Conservation (phyloP, 2,329 filamentous ascomycete genomes). For the Penicillium brevicompactum region DNA sequence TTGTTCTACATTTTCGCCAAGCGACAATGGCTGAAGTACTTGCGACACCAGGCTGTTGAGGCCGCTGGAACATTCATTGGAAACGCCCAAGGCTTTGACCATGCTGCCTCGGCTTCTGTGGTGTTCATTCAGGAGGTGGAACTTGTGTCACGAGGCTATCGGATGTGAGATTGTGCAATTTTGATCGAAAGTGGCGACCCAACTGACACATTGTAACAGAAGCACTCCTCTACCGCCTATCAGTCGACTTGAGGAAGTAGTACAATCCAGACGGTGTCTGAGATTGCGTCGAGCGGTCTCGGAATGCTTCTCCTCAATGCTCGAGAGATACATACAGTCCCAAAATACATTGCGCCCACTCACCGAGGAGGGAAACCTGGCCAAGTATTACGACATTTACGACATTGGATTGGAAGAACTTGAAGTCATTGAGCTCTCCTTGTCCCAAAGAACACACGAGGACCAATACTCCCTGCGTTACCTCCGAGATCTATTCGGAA, state of each 20-base stretch:
- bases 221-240: slow-evolving; percentile 90
- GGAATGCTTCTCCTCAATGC: slow-evolving; percentile 67
- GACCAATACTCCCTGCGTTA: slow-evolving; percentile 76
- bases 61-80: slow-evolving; percentile 70
- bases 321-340: slow-evolving; percentile 72
- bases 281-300: slow-evolving; percentile 77
- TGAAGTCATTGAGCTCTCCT: slow-evolving; percentile 67
- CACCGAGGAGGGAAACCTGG: slow-evolving; percentile 77
- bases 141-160: slow-evolving; percentile 85
- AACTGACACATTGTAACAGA: slow-evolving; percentile 50
- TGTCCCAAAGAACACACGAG: slow-evolving; percentile 68
- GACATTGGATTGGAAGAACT: slow-evolving; percentile 75
- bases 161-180: slow-evolving; percentile 61
- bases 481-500: slow-evolving; percentile 78
- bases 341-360: slow-evolving; percentile 70
- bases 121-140: slow-evolving; percentile 93
- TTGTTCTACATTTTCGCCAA: slow-evolving; percentile 72
- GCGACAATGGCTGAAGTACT: slow-evolving; percentile 78
- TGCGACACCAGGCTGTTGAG: slow-evolving; percentile 72
- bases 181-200: background rate
- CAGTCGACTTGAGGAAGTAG: slow-evolving; percentile 81
- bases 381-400: slow-evolving; percentile 91
- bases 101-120: slow-evolving; percentile 72
- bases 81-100: slow-evolving; percentile 79
- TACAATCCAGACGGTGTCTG: slow-evolving; percentile 75